Base-by-base conservation (phyloP, 495 filamentous ascomycete species). In the Penicillium macrosclerotiorum region DNA sequence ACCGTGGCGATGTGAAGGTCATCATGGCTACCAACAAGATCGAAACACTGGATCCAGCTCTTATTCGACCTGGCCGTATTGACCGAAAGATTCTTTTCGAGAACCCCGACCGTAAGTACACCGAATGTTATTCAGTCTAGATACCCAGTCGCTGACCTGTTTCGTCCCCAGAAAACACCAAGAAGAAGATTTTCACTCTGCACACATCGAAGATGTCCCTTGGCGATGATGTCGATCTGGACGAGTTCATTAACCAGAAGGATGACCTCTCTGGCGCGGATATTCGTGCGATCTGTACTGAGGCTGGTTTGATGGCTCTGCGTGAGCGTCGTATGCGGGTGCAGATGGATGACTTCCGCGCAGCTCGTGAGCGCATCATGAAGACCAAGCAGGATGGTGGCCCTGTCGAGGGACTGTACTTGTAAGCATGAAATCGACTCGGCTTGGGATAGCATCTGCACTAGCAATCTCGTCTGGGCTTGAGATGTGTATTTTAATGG, bases 11-110 rank as follows among this genome's bases (percentile, higher is more conserved):
- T 65, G 94, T 99, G 66, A 99, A 99, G 77, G 93, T 99, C 41
- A 90, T 99, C 67, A 95, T 99, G 89, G 93, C 93, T 13, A 99
- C 93, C 37, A 99, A 99, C 80, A 99, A 99, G 79, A 99, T 99
- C 51, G 93, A 99, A 60, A 95, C 90, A 3, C 76, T 99, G 19
- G 93, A 99, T 57, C 93, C 93, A 34, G 93, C 93, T 35, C 75
- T 99, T 51, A 99, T 99, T 64, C 85, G 93, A 49, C 93, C 93
- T 36, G 93, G 93, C 54, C 89, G 93, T 81, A 99, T 99, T 60
- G 93, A 99, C 68, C 86, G 93, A 35, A 98, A 99, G 78, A 97
- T 99, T 68, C 78, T 99, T 43, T 99, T 99, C 49, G 93, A 99
- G 78, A 97, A 94, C 67, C 93, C 93, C 17, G 93, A 99, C 68